Percentiles rank a stretch among this genome's conserved stretches.
These are phyloP conservation scores for Didymella glomerata DNA, from an alignment of 2,329 filamentous ascomycete species.

Conservation along the genomic window DNA sequence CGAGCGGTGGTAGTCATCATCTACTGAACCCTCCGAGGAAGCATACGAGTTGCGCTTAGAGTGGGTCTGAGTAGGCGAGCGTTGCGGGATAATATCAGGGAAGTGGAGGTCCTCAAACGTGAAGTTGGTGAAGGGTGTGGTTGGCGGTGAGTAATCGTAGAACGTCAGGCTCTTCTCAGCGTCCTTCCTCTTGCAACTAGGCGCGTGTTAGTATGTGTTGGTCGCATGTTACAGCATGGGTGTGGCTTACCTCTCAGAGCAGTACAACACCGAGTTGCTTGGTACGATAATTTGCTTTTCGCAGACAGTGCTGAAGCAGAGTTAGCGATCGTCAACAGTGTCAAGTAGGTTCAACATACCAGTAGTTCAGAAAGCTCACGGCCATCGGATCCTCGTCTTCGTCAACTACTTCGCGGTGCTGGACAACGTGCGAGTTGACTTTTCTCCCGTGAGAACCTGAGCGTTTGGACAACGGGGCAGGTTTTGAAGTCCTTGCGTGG, in stretches of 20 bases:
- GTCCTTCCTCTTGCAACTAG: slow-evolving; percentile 59
- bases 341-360: slow-evolving; percentile 49
- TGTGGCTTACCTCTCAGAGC: slow-evolving; percentile 67
- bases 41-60: slow-evolving; percentile 52
- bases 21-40: slow-evolving; percentile 55
- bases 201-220: slow-evolving; percentile 24
- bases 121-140: slow-evolving; percentile 49
- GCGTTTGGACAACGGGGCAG: slow-evolving; percentile 47
- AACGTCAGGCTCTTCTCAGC: slow-evolving; percentile 48
- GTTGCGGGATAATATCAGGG: slow-evolving; percentile 57
- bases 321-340: slow-evolving; percentile 18
- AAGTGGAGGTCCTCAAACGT: slow-evolving; percentile 52
- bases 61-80: slow-evolving; percentile 55
- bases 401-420: slow-evolving; percentile 37
- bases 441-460: slow-evolving; percentile 44
- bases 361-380: slow-evolving; percentile 62
- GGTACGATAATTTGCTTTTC: slow-evolving; percentile 71
- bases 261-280: slow-evolving; percentile 68
- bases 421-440: slow-evolving; percentile 34
- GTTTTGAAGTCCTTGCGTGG: slow-evolving; percentile 47
- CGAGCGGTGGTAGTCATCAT: slow-evolving; percentile 39
- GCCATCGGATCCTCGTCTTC: slow-evolving; percentile 61
- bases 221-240: neutral
- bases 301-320: slow-evolving; percentile 64
- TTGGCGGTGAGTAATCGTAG: slow-evolving; percentile 48